Evolutionary conservation across 2,329 filamentous ascomycete species (phyloP), one percentile per base, ranked within the genome.

Genomic region (Neopestalotiopsis rosae): DNA sequence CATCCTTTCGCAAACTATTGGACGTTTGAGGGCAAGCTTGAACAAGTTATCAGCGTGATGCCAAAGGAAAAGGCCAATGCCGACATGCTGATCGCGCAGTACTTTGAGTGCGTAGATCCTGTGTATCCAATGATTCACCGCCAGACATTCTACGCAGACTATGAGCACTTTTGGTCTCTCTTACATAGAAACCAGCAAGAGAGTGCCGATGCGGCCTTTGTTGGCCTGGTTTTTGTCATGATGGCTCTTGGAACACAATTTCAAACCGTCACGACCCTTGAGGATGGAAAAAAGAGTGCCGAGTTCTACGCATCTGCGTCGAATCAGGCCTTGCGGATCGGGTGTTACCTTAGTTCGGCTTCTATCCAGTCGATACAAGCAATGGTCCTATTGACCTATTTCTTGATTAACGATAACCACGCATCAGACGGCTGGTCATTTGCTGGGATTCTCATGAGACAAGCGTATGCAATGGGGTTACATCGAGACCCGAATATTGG

Each of bases 1-100:
- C 92, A 94, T 76, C 92, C 92, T 0, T 94, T 94, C 76, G 90
- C 91, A 75, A 95, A 95, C 76, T 95, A 95, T 79, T 95, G 93
- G 93, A 95, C 92, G 2, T 93, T 91, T 75, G 88, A 91, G 70
- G 92, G 93, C 62, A 92, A 92, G 0, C 81, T 95, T 20, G 85
- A 89, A 9, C 93, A 95, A 79, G 92, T 94, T 6, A 89, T 94
- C 58, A 89, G 88, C 1, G 91, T 94, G 3, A 82, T 95, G 13
- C 93, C 93, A 0, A 49, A 45, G 32, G 91, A 91, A 68, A 94
- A 93, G 80, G 81, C 91, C 9, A 92, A 94, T 78, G 91, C 91
- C 66, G 92, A 95, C 72, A 90, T 93, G 52, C 82, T 95, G 13
- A 79, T 91, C 45, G 82, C 79, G 64, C 84, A 88, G 52, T 91